Base-by-base conservation (phyloP, 208 protist genomes). In the Phytomonas sp. region DNA sequence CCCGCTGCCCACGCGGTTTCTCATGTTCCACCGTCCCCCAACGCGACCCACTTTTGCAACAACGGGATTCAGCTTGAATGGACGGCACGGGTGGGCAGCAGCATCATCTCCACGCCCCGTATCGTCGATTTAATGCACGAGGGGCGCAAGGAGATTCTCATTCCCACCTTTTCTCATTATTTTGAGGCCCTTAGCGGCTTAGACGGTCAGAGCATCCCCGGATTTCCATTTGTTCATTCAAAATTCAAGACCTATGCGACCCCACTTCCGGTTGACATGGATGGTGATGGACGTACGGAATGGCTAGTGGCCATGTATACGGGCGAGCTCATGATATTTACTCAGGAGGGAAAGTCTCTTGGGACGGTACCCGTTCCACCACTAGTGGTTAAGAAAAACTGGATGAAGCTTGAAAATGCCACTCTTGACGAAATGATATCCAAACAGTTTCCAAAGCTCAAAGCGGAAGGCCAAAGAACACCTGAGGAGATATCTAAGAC, bases 261-360 rank as follows among this genome's bases (percentile, higher is more conserved):
- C 60, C 91, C 93, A 14, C 74, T 97, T 11, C 77, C 92, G 1
- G 81, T 93, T 19, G 91, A 97, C 72, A 78, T 96, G 26, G 81
- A 95, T 56, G 80, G 79, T 7, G 92, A 98, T 70, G 89, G 86
- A 4, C 75, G 76, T 32, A 89, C 82, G 29, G 91, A 97, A 40
- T 87, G 94, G 74, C 79, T 98, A 34, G 75, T 97, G 0, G 72
- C 87, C 16, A 91, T 94, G 59, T 89, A 88, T 66, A 92, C 79
- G 26, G 94, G 87, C 5, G 93, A 97, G 69, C 79, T 98, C 4
- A 66, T 98, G 34, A 76, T 97, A 14, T 86, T 98, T 36, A 37
- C 69, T 7, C 74, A 81, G 32, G 72, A 88, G 16, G 93, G 93
- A 36, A 74, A 81, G 61, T 69, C 81, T 52, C 75, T 77, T 36